A percentile compares a stretch with the other conserved stretches of the same genome.
Conservation (phyloP, 2,329 filamentous ascomycete species). For the Fonsecaea nubica region DNA sequence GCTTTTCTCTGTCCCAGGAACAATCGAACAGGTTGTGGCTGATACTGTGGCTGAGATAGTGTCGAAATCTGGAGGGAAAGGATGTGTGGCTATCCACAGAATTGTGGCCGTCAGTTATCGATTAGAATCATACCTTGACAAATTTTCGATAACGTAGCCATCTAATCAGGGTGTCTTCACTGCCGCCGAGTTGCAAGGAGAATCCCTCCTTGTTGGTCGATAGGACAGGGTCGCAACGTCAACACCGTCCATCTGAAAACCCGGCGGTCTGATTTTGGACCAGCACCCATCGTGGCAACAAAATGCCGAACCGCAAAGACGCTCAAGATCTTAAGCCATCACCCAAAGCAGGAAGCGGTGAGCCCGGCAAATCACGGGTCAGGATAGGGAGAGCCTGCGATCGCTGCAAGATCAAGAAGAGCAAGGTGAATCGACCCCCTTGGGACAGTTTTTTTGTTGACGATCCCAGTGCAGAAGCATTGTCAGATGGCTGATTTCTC, state of each 20-base stretch:
- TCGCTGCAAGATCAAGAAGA: conserved; percentile 36
- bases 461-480: background rate
- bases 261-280: background rate
- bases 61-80: background rate
- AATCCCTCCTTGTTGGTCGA: background rate
- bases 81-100: conserved; percentile 9
- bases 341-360: conserved; percentile 15
- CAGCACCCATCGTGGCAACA: background rate
- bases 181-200: background rate
- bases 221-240: background rate
- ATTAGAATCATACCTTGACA: conserved; percentile 6
- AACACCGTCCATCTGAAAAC: background rate
- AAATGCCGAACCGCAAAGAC: conserved; percentile 29
- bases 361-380: conserved; percentile 19
- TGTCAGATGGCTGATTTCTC: conserved; percentile 14
- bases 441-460: background rate
- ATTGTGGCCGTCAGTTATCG: conserved; percentile 7
- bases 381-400: conserved; percentile 34
- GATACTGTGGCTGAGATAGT: conserved; percentile 9
- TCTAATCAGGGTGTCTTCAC: background rate
- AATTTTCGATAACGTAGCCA: background rate
- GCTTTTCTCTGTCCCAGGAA: background rate
- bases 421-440: conserved; percentile 22
- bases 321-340: conserved; percentile 15
- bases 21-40: background rate